These are phyloP conservation scores for Mycena rosella DNA, from an alignment of 768 basidiomycete species.

Conservation along the genomic window DNA sequence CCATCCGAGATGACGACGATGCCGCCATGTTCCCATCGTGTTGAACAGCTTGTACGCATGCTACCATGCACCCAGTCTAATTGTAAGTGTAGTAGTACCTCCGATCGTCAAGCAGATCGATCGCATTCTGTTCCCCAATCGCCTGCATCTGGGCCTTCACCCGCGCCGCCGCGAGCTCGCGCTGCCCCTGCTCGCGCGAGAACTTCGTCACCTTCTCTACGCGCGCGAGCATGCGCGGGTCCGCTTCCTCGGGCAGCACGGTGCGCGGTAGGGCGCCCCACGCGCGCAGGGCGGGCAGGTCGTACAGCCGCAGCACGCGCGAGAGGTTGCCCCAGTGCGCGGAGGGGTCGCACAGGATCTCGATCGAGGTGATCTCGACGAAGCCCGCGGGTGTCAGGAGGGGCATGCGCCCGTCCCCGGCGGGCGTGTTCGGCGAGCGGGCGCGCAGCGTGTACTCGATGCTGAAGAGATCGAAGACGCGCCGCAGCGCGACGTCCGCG, in stretches of 20 bases:
- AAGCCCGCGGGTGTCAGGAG: slow-evolving; percentile 31
- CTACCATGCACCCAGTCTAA: neutral
- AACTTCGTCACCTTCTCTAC: slow-evolving; percentile 10
- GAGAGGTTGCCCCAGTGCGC: slow-evolving; percentile 27
- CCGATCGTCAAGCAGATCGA: slow-evolving; percentile 26
- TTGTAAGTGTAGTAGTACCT: slow-evolving; percentile 5
- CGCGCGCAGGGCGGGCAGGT: neutral
- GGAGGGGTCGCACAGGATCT: slow-evolving; percentile 28
- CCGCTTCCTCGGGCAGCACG: slow-evolving; percentile 29
- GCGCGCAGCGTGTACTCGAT: slow-evolving; percentile 36
- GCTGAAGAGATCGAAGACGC: slow-evolving; percentile 35
- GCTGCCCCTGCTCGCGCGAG: slow-evolving; percentile 4
- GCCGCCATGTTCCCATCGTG: too few species aligned
- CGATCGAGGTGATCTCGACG: slow-evolving; percentile 31
- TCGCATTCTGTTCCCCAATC: slow-evolving; percentile 25
- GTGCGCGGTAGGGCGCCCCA: slow-evolving; percentile 11
- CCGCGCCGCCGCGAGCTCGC: slow-evolving; percentile 5
- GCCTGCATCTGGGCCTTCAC: slow-evolving; percentile 5
- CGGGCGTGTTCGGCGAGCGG: neutral
- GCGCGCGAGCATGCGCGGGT: slow-evolving; percentile 23
- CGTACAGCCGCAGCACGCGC: slow-evolving; percentile 6
- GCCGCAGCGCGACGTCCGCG: slow-evolving; percentile 30
- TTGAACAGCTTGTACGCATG: too few species aligned
- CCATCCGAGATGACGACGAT: too few species aligned
- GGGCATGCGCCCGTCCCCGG: slow-evolving; percentile 24